These are phyloP conservation scores for Leptographium lundbergii DNA, from an alignment of 2,329 filamentous ascomycete genomes.

Conservation along the genomic window DNA sequence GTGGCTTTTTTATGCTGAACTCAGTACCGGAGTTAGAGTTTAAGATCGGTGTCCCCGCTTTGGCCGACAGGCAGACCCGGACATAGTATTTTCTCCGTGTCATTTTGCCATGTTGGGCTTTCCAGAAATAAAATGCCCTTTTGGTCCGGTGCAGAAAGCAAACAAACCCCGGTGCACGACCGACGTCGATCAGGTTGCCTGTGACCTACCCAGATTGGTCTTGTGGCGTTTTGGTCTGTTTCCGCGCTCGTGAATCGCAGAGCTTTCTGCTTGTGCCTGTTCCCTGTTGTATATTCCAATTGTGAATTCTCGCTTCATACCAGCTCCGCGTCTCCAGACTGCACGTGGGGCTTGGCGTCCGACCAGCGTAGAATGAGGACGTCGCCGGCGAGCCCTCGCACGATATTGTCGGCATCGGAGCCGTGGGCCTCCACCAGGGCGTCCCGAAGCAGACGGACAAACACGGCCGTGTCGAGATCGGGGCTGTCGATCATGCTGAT, in stretches of 20 bases:
- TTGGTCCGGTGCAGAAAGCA: too few relatives aligned
- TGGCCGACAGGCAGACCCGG: not conserved
- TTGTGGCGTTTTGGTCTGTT: too few relatives aligned
- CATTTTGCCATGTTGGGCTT: too few relatives aligned
- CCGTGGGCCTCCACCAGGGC: constrained; percentile 46
- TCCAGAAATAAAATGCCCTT: too few relatives aligned
- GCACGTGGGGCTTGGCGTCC: constrained; percentile 52
- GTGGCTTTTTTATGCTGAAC: too few relatives aligned
- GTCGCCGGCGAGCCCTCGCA: constrained; percentile 49
- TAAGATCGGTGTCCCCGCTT: not conserved
- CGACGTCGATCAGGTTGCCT: too few relatives aligned
- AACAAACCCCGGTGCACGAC: too few relatives aligned
- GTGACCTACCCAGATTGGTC: too few relatives aligned
- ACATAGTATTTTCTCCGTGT: not conserved
- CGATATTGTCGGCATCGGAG: constrained; percentile 47
- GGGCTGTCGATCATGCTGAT: constrained; percentile 87
- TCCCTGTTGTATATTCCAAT: not conserved
- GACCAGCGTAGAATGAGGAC: constrained; percentile 61
- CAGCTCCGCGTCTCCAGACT: constrained; percentile 42
- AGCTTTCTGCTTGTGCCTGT: not conserved
- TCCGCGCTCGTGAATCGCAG: not conserved
- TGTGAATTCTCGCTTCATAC: constrained; percentile 27
- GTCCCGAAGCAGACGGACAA: constrained; percentile 59
- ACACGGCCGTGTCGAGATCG: constrained; percentile 72
- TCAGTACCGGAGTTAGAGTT: not conserved